These are phyloP conservation scores for Entrophospora sp. DNA, from an alignment of 192 early-diverging fungal genomes.

Conservation along the genomic window DNA sequence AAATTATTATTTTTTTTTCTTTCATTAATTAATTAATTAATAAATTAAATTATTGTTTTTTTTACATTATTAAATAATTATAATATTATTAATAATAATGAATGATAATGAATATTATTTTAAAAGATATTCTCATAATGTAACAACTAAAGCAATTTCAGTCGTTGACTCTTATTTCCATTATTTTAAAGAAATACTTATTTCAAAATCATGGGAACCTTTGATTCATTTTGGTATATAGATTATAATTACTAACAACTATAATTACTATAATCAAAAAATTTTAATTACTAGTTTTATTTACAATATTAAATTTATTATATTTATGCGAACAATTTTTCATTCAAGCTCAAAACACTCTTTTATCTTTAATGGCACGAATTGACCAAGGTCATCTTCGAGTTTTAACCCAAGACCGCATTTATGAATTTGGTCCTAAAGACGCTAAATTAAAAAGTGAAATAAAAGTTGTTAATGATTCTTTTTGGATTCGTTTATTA, in stretches of 20 bases:
- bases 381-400: slow-evolving; percentile 32
- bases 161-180: slow-evolving; percentile 19
- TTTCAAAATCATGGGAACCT: slow-evolving; percentile 20
- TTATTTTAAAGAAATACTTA: slow-evolving; percentile 15
- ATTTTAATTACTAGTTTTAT: too few species aligned
- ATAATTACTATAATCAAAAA: not conserved
- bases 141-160: slow-evolving; percentile 5
- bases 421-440: slow-evolving; percentile 34
- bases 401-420: slow-evolving; percentile 27
- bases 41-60: too few species aligned
- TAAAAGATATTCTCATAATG: too few species aligned
- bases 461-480: slow-evolving; percentile 42
- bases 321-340: not conserved
- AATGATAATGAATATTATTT: too few species aligned
- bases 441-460: slow-evolving; percentile 26
- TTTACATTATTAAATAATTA: too few species aligned
- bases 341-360: slow-evolving; percentile 21
- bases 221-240: slow-evolving; percentile 22
- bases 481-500: slow-evolving; percentile 57
- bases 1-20: too few species aligned
- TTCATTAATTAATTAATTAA: too few species aligned
- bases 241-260: not conserved
- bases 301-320: not conserved
- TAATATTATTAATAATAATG: too few species aligned
- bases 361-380: slow-evolving; percentile 23